These are phyloP conservation scores for Dioszegia hungarica DNA, from an alignment of 768 basidiomycete species.

Conservation along the genomic window DNA sequence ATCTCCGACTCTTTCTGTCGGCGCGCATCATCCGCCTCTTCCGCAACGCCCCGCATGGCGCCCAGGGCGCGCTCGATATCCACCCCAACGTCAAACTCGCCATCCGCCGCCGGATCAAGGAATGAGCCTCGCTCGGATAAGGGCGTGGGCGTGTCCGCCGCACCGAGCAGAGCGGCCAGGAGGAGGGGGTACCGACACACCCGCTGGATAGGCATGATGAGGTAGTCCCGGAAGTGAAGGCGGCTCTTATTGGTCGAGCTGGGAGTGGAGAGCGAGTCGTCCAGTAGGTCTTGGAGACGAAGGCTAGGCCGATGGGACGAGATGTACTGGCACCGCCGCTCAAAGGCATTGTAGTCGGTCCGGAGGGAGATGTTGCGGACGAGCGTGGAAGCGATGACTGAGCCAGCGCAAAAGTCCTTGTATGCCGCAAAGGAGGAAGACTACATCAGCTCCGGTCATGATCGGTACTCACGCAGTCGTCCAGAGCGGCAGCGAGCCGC, in stretches of 20 bases:
- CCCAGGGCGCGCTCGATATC: slow-evolving; percentile 52
- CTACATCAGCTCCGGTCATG: slow-evolving; percentile 49
- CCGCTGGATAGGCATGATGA: slow-evolving; percentile 95
- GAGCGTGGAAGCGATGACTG: slow-evolving; percentile 72
- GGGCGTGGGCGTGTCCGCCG: slow-evolving; percentile 17
- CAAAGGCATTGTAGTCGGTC: slow-evolving; percentile 79
- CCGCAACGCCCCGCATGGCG: slow-evolving; percentile 71
- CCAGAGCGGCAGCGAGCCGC: slow-evolving; percentile 39
- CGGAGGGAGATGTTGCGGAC: slow-evolving; percentile 64
- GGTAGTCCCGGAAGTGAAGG: slow-evolving; percentile 64
- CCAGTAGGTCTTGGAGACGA: slow-evolving; percentile 44
- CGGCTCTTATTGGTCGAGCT: slow-evolving; percentile 25
- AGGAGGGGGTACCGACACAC: slow-evolving; percentile 93
- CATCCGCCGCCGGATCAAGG: slow-evolving; percentile 3
- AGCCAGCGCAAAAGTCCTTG: slow-evolving; percentile 79
- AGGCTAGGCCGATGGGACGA: slow-evolving; percentile 39
- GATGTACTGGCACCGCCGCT: slow-evolving; percentile 66
- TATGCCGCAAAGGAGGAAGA: slow-evolving; percentile 71
- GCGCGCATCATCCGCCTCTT: slow-evolving; percentile 75
- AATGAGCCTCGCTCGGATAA: slow-evolving; percentile 7
- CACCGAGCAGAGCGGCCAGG: slow-evolving; percentile 62
- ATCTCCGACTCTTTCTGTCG: slow-evolving; percentile 61
- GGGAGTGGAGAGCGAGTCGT: slow-evolving; percentile 17
- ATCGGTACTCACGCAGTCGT: slow-evolving; percentile 40
- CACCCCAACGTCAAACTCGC: slow-evolving; percentile 32